phyloP scores from a whole-genome alignment of 306 rosid genomes.

The Begonia masoniana region DNA sequence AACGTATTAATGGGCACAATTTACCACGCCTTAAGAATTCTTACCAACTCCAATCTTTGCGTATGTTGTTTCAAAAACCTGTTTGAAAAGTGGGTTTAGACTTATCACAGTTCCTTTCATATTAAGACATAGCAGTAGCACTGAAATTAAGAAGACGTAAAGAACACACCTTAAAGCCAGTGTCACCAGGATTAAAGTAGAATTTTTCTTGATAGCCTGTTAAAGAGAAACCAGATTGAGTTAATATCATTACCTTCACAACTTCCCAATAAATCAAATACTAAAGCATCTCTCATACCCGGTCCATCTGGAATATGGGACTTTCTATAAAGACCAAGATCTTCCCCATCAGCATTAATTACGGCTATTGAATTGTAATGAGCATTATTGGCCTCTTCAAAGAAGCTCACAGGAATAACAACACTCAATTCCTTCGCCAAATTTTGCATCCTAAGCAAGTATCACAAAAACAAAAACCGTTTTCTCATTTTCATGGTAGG shows the following conservation, averaged over 20 bases:
- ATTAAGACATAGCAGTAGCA: no score
- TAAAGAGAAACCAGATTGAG: conserved; percentile 4
- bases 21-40: conserved; percentile 6
- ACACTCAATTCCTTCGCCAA: conserved; percentile 77
- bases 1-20: no score
- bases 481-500: no score
- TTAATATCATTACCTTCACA: background rate
- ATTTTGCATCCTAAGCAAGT: conserved; percentile 60
- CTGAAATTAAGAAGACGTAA: conserved; percentile 3
- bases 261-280: background rate
- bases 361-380: conserved; percentile 83
- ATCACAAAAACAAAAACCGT: background rate
- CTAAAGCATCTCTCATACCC: conserved; percentile 28
- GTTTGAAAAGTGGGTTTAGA: conserved; percentile 19
- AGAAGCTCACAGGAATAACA: conserved; percentile 91
- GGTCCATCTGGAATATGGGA: conserved; percentile 98
- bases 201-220: conserved; percentile 96
- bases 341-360: conserved; percentile 87
- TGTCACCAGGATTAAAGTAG: conserved; percentile 94
- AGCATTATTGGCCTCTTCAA: conserved; percentile 96
- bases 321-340: conserved; percentile 92
- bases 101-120: conserved; percentile 4
- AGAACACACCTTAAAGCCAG: conserved; percentile 80
- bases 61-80: conserved; percentile 85
- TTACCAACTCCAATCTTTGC: conserved; percentile 92